phyloP scores from a whole-genome alignment of 2,329 filamentous ascomycete genomes.

The Rhynchosporium graminicola region DNA sequence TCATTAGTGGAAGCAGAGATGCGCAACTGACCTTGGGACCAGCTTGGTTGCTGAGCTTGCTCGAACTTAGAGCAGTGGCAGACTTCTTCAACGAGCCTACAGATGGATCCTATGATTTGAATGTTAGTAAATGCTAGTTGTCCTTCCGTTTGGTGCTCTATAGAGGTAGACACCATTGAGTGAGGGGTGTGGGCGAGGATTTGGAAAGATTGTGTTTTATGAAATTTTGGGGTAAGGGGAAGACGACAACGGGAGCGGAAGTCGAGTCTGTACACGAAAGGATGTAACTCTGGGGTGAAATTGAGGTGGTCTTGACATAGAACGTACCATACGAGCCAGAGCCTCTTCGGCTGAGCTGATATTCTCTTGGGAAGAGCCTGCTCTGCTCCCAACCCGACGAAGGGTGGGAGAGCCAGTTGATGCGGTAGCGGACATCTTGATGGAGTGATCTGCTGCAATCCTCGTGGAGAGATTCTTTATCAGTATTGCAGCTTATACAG shows the following conservation, averaged over 20 bases:
- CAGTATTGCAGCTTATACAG: conserved; percentile 26
- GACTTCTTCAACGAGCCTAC: conserved; percentile 39
- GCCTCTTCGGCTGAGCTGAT: conserved; percentile 16
- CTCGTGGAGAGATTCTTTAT: conserved; percentile 15
- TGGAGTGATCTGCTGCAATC: conserved; percentile 20
- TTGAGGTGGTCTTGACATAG: neutral
- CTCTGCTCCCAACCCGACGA: conserved; percentile 43
- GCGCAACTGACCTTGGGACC: conserved; percentile 51
- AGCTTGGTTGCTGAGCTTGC: conserved; percentile 56
- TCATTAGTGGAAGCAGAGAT: neutral
- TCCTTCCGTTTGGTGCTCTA: neutral
- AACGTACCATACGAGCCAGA: conserved; percentile 40
- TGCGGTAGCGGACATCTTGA: conserved; percentile 45
- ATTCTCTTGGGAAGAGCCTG: conserved; percentile 42
- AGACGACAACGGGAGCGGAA: neutral
- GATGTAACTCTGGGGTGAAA: neutral
- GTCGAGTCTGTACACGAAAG: neutral
- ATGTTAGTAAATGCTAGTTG: conserved; percentile 23
- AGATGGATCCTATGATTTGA: conserved; percentile 23
- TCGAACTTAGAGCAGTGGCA: conserved; percentile 51
- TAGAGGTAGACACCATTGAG: neutral
- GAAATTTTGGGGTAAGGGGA: neutral
- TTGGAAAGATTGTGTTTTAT: neutral
- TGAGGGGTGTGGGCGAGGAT: neutral
- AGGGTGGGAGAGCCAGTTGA: conserved; percentile 47